Percentiles rank a stretch among this genome's conserved stretches.
Evolutionary conservation across 345 rosid species (phyloP).

Genomic region (Dipteronia dyeriana): DNA sequence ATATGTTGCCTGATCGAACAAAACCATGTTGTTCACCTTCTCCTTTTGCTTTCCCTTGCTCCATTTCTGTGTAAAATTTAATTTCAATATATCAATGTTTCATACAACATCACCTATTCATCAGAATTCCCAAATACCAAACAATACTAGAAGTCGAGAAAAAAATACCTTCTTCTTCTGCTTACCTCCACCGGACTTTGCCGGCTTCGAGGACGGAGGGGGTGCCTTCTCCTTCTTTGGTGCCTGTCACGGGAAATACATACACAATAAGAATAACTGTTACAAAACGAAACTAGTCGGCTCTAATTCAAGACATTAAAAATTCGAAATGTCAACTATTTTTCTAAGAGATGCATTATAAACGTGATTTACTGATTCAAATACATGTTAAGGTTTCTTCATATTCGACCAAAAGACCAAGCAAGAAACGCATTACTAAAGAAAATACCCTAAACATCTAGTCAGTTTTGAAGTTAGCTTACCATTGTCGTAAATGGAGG

Average conservation of each 20-base stretch:
- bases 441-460: background rate
- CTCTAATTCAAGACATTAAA: background rate
- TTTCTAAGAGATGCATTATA: no score
- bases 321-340: background rate
- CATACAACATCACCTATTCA: no score
- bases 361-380: no score
- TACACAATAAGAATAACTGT: background rate
- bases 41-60: constrained; percentile 61
- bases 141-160: background rate
- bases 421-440: no score
- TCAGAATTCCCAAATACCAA: background rate
- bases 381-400: no score
- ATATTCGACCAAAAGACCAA: no score
- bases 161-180: constrained; percentile 50
- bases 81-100: no score
- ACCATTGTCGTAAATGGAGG: constrained; percentile 6
- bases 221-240: constrained; percentile 58
- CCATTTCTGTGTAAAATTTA: constrained; percentile 40
- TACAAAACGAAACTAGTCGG: background rate
- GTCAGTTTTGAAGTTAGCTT: background rate
- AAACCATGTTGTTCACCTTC: constrained; percentile 62
- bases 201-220: constrained; percentile 45
- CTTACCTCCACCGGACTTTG: constrained; percentile 47
- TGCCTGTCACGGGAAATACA: constrained; percentile 25
- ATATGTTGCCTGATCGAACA: constrained; percentile 54